Conservation (phyloP, 1,139 yeast species). For the Candida sp. region DNA sequence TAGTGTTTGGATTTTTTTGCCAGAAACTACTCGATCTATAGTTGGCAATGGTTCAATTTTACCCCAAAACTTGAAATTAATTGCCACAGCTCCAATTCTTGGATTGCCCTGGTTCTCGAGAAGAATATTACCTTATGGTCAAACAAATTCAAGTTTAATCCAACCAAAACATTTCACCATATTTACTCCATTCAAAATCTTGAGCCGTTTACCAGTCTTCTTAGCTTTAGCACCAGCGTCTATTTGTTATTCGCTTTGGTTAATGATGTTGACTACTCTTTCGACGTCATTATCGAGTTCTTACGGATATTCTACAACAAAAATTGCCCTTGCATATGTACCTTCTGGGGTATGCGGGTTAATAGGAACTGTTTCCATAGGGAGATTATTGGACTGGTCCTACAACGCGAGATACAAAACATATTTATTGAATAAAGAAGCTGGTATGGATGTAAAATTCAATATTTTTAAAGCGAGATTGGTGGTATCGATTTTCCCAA, state of each 20-base stretch:
- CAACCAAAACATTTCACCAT: conserved; percentile 27
- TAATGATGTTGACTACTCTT: conserved; percentile 62
- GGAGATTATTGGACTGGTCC: conserved; percentile 43
- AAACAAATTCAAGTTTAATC: conserved; percentile 13
- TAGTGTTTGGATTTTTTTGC: conserved; percentile 42
- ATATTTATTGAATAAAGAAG: conserved; percentile 16
- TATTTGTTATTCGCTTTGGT: conserved; percentile 65
- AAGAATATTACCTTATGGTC: conserved; percentile 14
- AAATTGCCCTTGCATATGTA: conserved; percentile 62
- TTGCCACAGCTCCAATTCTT: conserved; percentile 43
- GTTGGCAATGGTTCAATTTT: conserved; percentile 64
- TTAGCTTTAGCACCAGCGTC: conserved; percentile 49
- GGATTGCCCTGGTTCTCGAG: conserved; percentile 12
- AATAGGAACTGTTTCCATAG: conserved; percentile 47
- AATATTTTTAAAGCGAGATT: conserved; percentile 26
- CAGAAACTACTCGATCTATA: conserved; percentile 67
- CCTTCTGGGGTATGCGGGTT: conserved; percentile 61
- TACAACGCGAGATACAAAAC: conserved; percentile 24
- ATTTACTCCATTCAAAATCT: conserved; percentile 43
- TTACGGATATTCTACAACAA: conserved; percentile 49
- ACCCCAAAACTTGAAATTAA: conserved; percentile 28
- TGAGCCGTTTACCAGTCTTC: conserved; percentile 26
- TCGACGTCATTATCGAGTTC: conserved; percentile 47
- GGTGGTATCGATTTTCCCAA: conserved; percentile 20
- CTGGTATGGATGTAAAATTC: conserved; percentile 38